phyloP scores from a whole-genome alignment of 164 flowering plant species.

The Brasenia schreberi region DNA sequence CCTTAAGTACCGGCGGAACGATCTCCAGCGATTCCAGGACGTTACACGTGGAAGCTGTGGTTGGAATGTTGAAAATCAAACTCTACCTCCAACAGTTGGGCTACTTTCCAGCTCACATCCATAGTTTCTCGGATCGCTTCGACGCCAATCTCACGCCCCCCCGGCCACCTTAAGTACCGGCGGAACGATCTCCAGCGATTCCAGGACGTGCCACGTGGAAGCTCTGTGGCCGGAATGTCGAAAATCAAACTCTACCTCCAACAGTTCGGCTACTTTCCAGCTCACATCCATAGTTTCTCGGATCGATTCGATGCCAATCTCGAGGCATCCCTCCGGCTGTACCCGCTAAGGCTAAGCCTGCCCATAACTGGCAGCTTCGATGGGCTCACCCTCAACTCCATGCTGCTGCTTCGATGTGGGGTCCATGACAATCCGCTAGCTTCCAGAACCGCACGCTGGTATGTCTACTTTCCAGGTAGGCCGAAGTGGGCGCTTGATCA shows the following conservation, averaged over 20 bases:
- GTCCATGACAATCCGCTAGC: slow-evolving; percentile 9
- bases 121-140: slow-evolving; percentile 26
- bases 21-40: slow-evolving; percentile 19
- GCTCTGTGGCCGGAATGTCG: slow-evolving; percentile 27
- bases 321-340: slow-evolving; percentile 26
- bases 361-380: slow-evolving; percentile 35
- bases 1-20: slow-evolving; percentile 14
- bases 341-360: slow-evolving; percentile 35
- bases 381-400: slow-evolving; percentile 22
- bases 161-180: slow-evolving; percentile 1
- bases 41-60: slow-evolving; percentile 22
- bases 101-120: slow-evolving; percentile 15
- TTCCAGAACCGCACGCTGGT: slow-evolving; percentile 6
- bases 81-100: slow-evolving; percentile 43
- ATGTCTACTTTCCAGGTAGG: slow-evolving; percentile 35
- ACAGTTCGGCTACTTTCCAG: slow-evolving; percentile 40
- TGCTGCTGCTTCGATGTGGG: slow-evolving; percentile 44
- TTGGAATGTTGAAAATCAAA: slow-evolving; percentile 39
- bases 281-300: slow-evolving; percentile 14
- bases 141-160: slow-evolving; percentile 21
- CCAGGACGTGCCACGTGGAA: slow-evolving; percentile 20
- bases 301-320: slow-evolving; percentile 28
- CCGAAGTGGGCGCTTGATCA: slow-evolving; percentile 48
- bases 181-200: slow-evolving; percentile 25
- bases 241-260: slow-evolving; percentile 38